Conservation (phyloP, 2,329 filamentous ascomycete genomes). For the Chaetomium olivaceum region DNA sequence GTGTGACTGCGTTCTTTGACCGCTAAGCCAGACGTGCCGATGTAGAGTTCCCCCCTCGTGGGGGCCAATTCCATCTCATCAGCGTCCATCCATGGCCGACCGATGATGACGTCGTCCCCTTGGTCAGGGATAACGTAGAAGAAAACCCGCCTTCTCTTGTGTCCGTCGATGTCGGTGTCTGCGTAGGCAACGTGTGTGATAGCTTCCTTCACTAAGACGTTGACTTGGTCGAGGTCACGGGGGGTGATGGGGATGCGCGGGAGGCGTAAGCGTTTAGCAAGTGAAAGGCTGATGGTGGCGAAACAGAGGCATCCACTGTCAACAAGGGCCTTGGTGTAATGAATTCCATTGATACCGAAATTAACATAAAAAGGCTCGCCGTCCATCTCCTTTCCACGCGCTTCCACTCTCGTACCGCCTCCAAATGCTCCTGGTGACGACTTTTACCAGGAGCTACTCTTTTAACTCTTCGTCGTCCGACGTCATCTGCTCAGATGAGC, state of each 20-base stretch:
- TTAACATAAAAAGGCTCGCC: neutral
- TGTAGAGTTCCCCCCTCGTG: neutral
- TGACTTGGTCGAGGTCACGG: neutral
- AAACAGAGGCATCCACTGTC: neutral
- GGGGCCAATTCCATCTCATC: neutral
- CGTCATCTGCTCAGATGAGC: too few relatives aligned
- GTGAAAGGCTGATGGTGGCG: neutral
- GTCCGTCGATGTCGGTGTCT: neutral
- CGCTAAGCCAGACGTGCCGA: neutral
- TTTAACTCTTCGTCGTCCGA: too few relatives aligned
- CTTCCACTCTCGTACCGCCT: neutral
- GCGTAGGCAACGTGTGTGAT: neutral
- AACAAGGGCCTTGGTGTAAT: conserved; percentile 1
- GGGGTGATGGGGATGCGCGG: conserved; percentile 3
- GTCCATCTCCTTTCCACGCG: neutral
- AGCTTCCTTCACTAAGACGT: neutral
- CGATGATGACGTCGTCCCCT: neutral
- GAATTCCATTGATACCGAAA: conserved; percentile 2
- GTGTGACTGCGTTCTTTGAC: neutral
- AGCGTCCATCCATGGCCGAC: neutral
- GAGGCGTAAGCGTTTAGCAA: neutral
- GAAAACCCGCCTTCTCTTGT: neutral
- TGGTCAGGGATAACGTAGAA: neutral
- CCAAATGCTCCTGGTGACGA: neutral
- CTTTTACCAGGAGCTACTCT: conserved; percentile 3